Evolutionary conservation across 352 stramenopile genomes (phyloP).

Genomic region (Globisporangium megalacanthum): DNA sequence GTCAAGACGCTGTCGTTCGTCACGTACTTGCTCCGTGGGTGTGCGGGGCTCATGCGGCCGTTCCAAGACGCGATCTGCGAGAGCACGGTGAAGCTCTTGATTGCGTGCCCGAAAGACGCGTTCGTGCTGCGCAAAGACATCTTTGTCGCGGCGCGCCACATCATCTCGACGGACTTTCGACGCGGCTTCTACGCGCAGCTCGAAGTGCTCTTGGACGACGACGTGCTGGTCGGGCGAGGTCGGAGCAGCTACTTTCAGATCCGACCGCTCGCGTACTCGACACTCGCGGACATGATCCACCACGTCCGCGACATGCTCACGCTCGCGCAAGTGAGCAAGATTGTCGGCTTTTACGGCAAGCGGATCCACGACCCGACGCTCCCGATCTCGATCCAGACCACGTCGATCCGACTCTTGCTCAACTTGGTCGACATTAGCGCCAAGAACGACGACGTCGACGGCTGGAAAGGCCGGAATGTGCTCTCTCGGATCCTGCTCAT

Average conservation of each 20-base stretch:
- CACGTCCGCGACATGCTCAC: constrained; percentile 94
- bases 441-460: constrained; percentile 91
- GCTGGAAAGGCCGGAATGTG: constrained; percentile 86
- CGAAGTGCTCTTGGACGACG: constrained; percentile 95
- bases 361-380: constrained; percentile 92
- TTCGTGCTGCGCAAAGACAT: constrained; percentile 95
- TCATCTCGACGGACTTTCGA: constrained; percentile 98
- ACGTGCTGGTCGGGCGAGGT: constrained; percentile 89
- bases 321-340: constrained; percentile 92
- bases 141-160: constrained; percentile 93
- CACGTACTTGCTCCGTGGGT: constrained; percentile 94
- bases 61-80: constrained; percentile 94
- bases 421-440: constrained; percentile 97
- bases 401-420: constrained; percentile 92
- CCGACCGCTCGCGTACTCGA: constrained; percentile 94
- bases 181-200: constrained; percentile 94
- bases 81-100: constrained; percentile 93
- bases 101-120: constrained; percentile 93
- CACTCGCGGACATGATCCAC: constrained; percentile 97
- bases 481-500: constrained; percentile 90
- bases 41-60: constrained; percentile 90
- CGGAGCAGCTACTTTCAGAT: constrained; percentile 87
- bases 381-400: constrained; percentile 95
- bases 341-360: constrained; percentile 93
- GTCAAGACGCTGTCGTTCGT: constrained; percentile 98